A percentile compares a stretch with the other conserved stretches of the same genome.
These are phyloP conservation scores for Nicotiana rustica DNA, from an alignment of 305 asterid genomes.

Conservation along the genomic window DNA sequence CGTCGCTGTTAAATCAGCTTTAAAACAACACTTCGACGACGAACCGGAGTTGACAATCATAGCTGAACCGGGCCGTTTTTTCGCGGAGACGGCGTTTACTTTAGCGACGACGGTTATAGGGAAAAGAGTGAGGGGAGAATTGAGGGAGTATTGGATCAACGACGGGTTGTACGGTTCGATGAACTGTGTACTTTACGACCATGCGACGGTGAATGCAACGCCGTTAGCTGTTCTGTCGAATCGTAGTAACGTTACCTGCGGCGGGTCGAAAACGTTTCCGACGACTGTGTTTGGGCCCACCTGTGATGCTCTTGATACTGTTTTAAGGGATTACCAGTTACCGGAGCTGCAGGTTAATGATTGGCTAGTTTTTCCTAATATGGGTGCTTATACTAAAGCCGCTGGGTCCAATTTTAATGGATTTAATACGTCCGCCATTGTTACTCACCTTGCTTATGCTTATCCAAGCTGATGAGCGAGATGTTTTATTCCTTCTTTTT, in stretches of 20 bases:
- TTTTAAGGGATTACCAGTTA: constrained; percentile 31
- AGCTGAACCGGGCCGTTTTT: constrained; percentile 40
- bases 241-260: constrained; percentile 6
- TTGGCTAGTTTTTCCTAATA: constrained; percentile 35
- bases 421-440: constrained; percentile 34
- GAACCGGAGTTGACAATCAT: constrained; percentile 14
- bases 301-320: constrained; percentile 37
- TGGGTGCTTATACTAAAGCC: constrained; percentile 37
- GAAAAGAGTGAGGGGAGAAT: constrained; percentile 33
- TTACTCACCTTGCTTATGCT: constrained; percentile 35
- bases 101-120: constrained; percentile 33
- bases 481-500: not conserved
- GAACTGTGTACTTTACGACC: constrained; percentile 35
- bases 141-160: constrained; percentile 37
- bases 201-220: constrained; percentile 22
- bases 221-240: constrained; percentile 30
- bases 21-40: not conserved
- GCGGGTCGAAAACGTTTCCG: constrained; percentile 29
- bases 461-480: not conserved
- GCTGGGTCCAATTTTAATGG: constrained; percentile 39
- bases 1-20: not conserved
- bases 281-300: constrained; percentile 40
- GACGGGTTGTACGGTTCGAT: constrained; percentile 38
- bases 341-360: constrained; percentile 38
- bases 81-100: constrained; percentile 34